phyloP scores from a whole-genome alignment of 768 basidiomycete genomes.

The Cubamyces lactineus region DNA sequence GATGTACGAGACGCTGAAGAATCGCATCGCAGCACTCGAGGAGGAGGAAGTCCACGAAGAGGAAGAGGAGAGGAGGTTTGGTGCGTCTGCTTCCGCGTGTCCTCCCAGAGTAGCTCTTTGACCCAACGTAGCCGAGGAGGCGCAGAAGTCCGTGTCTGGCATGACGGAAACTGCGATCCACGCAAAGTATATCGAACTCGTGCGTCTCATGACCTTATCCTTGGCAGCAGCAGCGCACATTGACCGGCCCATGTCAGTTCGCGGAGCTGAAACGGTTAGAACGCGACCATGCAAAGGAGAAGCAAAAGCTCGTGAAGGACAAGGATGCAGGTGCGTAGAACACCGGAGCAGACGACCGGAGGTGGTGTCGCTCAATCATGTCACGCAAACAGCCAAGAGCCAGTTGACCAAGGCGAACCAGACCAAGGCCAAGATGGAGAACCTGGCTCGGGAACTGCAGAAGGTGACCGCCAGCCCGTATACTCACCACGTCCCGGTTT shows the following conservation, averaged over 20 bases:
- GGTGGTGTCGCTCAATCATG: background rate
- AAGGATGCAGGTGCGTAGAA: slow-evolving; percentile 75
- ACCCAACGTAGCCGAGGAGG: slow-evolving; percentile 71
- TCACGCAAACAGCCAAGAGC: slow-evolving; percentile 57
- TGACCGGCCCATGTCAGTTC: slow-evolving; percentile 53
- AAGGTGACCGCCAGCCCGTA: slow-evolving; percentile 55
- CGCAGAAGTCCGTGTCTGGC: slow-evolving; percentile 82
- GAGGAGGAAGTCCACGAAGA: slow-evolving; percentile 87
- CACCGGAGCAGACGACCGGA: slow-evolving; percentile 2
- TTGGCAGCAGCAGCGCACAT: slow-evolving; percentile 4
- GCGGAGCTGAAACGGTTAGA: slow-evolving; percentile 87
- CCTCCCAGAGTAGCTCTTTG: slow-evolving; percentile 23
- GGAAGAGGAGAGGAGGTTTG: slow-evolving; percentile 80
- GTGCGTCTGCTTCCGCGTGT: slow-evolving; percentile 48
- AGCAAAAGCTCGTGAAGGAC: slow-evolving; percentile 88
- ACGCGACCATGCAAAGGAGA: slow-evolving; percentile 89
- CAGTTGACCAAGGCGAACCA: slow-evolving; percentile 88
- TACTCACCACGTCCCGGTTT: slow-evolving; percentile 18
- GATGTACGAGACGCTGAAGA: slow-evolving; percentile 90
- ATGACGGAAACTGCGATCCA: slow-evolving; percentile 84
- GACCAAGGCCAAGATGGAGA: slow-evolving; percentile 89
- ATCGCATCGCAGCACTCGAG: slow-evolving; percentile 85
- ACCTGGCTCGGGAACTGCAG: slow-evolving; percentile 84
- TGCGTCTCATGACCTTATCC: slow-evolving; percentile 42
- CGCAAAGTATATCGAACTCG: slow-evolving; percentile 86